Base-by-base conservation (phyloP, 2,329 filamentous ascomycete genomes). In the Hypoxylon sp. region DNA sequence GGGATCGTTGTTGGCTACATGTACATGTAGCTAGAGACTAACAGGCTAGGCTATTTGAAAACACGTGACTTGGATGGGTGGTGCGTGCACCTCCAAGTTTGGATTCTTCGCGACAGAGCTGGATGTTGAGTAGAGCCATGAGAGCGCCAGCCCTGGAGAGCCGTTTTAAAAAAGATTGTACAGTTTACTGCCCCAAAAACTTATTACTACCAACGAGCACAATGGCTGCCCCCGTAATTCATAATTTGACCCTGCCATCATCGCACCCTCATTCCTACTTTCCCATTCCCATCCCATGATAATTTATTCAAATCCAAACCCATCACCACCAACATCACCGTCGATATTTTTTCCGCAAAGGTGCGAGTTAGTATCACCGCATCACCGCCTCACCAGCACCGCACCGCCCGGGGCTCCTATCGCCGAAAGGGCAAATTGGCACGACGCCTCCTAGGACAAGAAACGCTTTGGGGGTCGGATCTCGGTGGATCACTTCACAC, bases 191-290 rank as follows among this genome's bases (percentile, higher is more conserved):
- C 60, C 65, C 65, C 52, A 64, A 61, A 62, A 67, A 65, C 53
- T 48, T 55, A 64, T 64, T 64, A 60, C 61, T 46, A 64, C 61
- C 61, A 64, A 64, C 61, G 61, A 68, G 48, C 63, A 65, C 72
- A 74, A 78, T 76, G 77, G 73, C 75, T 71, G 72, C 76, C 76
- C 77, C 77, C 75, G 77, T 77, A 78, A 76, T 74, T 74, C 72
- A 67, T 70, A 67, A 70, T 68, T 66, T 68, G 61, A 67, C 67
- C 68, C 68, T 70, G 68, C 69, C 68, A 70, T 60, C 69, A 70
- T 61, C 61, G 54, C 64, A 63, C 60, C 60, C 64, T 67, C 63
- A 65, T 60, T 56, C 53, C 52, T 64, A 34, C 55, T 64, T 60
- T 27, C 43, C 61, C 51, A 73, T 69, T 59, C 65, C 65, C 66